These are phyloP conservation scores for Parastagonospora avenae DNA, from an alignment of 2,329 filamentous ascomycete genomes.

Conservation along the genomic window DNA sequence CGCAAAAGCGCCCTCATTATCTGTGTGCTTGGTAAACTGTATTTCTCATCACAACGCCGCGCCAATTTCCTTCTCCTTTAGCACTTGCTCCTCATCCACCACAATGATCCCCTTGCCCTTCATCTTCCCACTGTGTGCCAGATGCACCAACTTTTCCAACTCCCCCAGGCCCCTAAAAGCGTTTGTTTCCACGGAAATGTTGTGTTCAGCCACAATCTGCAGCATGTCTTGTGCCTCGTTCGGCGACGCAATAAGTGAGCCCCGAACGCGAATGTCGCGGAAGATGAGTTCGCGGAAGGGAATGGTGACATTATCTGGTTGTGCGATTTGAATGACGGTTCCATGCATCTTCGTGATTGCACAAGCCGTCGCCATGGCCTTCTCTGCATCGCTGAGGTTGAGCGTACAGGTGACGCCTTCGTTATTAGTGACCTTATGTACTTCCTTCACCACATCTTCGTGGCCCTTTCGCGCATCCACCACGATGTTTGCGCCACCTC, in stretches of 20 bases:
- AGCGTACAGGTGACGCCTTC: slow-evolving; percentile 59
- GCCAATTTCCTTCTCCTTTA: slow-evolving; percentile 32
- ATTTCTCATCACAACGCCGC: background rate
- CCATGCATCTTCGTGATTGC: slow-evolving; percentile 66
- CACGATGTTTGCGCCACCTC: slow-evolving; percentile 58
- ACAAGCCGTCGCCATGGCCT: slow-evolving; percentile 57
- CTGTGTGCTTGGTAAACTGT: too few relatives aligned
- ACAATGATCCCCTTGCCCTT: slow-evolving; percentile 62
- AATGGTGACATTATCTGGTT: slow-evolving; percentile 39
- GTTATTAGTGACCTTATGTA: slow-evolving; percentile 56
- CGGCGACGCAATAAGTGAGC: slow-evolving; percentile 52
- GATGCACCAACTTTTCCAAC: slow-evolving; percentile 56
- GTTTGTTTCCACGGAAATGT: slow-evolving; percentile 58
- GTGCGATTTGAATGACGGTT: slow-evolving; percentile 63
- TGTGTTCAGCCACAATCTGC: slow-evolving; percentile 51
- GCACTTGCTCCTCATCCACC: slow-evolving; percentile 56
- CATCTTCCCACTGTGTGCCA: slow-evolving; percentile 59
- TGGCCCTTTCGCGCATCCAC: slow-evolving; percentile 59
- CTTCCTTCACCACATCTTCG: slow-evolving; percentile 54
- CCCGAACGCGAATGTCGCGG: slow-evolving; percentile 58
- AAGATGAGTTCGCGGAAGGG: slow-evolving; percentile 58
- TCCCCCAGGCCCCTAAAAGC: slow-evolving; percentile 59
- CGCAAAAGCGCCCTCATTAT: too few relatives aligned
- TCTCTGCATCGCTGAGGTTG: slow-evolving; percentile 59
- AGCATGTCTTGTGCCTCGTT: slow-evolving; percentile 56